Base-by-base conservation (phyloP, 192 early-diverging fungal species). In the Dispira parvispora region DNA sequence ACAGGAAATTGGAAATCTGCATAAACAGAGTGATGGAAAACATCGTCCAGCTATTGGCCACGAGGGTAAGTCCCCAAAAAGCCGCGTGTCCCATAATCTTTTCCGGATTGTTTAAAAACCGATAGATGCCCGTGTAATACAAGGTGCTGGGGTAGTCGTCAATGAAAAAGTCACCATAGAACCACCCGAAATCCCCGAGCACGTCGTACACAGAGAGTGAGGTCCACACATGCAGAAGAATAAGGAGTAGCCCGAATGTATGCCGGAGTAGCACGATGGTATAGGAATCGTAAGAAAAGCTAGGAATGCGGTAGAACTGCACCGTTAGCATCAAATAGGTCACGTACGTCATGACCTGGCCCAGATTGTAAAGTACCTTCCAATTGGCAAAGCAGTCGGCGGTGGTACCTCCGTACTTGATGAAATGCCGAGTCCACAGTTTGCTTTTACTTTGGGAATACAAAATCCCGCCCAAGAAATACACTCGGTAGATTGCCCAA, bases 141-240 rank as follows among this genome's bases (percentile, higher is more conserved):
- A 87, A 75, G 58, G 81, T 82, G 60, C 75, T 75, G 42, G 82
- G 78, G 13, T 84, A 75, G 28, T 86, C 83, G 69, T 90, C 90
- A 57, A 94, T 81, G 75, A 97, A 94, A 65, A 95, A 95, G 67
- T 96, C 95, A 52, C 91, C 93, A 69, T 96, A 96, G 75, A 98
- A 98, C 92, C 92, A 98, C 4, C 94, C 96, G 75, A 90, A 91
- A 65, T 94, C 89, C 53, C 96, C 93, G 61, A 95, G 77, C 8
- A 85, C 90, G 69, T 95, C 88, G 76, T 90, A 92, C 47, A 94
- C 87, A 9, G 90, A 91, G 26, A 86, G 73, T 11, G 96, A 85
- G 42, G 89, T 92, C 89, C 92, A 95, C 46, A 90, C 72, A 64
- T 98, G 96, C 53, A 98, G 75, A 8, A 79, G 73, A 58, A 96